Base-by-base conservation (phyloP, 495 filamentous ascomycete species). In the Lasiosphaeria ovina region DNA sequence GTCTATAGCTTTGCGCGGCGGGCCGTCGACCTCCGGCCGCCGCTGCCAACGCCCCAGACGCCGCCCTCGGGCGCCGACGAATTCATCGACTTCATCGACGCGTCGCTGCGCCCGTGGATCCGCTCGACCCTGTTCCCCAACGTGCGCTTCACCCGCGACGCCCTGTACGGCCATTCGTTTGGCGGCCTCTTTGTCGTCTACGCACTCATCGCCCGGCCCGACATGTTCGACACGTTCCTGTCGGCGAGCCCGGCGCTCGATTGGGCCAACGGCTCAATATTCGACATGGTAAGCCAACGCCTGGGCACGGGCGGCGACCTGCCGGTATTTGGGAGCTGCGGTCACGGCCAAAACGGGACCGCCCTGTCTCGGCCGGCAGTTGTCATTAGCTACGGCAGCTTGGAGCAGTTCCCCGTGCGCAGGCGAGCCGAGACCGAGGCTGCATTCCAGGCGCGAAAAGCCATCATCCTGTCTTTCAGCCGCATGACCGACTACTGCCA, bases 161-260 rank as follows among this genome's bases (percentile, higher is more conserved):
- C 60, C 3, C 33, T 66, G n/a, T 66, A 60, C 49, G 63, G 63
- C 17, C 60, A 62, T 11, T 66, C 54, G 0, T 51, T 56, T 17
- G 63, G 63, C 3, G 63, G 63, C 0, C 35, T 62, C 17, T 66
- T 66, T 42, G 61, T 54, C 47, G 48, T 53, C 0, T 66, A 50
- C 14, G 63, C 60, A 8, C 32, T 66, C 3, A 57, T 57, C 12
- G 55, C 35, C 3, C 35, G 32, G 1, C 60, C 56, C 10, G 53
- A 53, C 10, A 17, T 59, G 36, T 66, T 62, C 35, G 63, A 66
- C 33, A 62, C 63, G n/a, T 66, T 35, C 10, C 55, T 66, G 8
- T 11, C 38, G 0, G 63, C 57, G 2, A 66, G 63, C 47, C 60
- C 63, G 35, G 54, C 60, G 12, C 4, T 66, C 4, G 48, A 35